Percentiles rank a stretch among this genome's conserved stretches.
Conservation (phyloP, 306 rosid species). For the apple (Malus domestica) region DNA sequence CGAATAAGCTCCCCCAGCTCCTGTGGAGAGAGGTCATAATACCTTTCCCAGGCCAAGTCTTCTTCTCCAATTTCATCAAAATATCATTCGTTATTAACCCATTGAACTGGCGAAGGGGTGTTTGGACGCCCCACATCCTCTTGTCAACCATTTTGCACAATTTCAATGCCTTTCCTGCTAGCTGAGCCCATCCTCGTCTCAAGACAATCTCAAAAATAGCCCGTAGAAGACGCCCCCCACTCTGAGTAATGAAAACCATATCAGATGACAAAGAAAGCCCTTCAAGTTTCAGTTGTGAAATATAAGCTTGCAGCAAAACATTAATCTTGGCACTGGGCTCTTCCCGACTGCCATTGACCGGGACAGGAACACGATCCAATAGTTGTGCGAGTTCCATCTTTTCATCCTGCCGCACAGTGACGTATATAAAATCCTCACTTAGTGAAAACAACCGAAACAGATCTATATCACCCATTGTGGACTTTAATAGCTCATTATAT, state of each 20-base stretch:
- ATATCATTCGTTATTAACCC: conserved; percentile 56
- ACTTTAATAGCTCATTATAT: conserved; percentile 85
- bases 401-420: conserved; percentile 88
- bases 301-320: conserved; percentile 85
- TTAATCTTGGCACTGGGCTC: conserved; percentile 96
- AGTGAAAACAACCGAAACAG: conserved; percentile 82
- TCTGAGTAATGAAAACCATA: conserved; percentile 97
- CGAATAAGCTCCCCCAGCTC: conserved; percentile 88
- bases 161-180: conserved; percentile 86
- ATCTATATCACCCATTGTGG: conserved; percentile 90
- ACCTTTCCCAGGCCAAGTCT: conserved; percentile 92
- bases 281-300: conserved; percentile 86
- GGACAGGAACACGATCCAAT: conserved; percentile 83
- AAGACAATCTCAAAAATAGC: conserved; percentile 90
- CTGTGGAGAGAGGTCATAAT: conserved; percentile 84
- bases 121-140: conserved; percentile 94
- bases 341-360: conserved; percentile 86
- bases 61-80: conserved; percentile 78
- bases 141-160: conserved; percentile 81
- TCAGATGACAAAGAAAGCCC: conserved; percentile 88
- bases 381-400: conserved; percentile 86
- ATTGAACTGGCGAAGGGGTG: conserved; percentile 77
- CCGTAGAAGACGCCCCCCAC: conserved; percentile 90
- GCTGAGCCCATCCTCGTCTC: conserved; percentile 91
- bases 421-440: conserved; percentile 92